Evolutionary conservation across 2,329 filamentous ascomycete genomes (phyloP).

Genomic region (Cladosporium sp.): DNA sequence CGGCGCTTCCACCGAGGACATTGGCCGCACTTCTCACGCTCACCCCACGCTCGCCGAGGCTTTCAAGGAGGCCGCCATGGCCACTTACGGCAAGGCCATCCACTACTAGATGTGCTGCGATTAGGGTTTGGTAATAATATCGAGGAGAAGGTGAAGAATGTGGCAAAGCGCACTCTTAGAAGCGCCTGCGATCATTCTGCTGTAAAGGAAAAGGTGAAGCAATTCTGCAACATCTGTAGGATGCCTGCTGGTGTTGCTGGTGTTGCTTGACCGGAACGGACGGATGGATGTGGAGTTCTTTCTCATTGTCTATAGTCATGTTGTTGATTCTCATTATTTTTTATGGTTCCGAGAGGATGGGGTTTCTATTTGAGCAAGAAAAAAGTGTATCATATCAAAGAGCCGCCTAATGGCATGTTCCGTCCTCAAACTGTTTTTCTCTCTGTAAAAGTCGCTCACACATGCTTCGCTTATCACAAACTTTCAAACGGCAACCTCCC

Average conservation of each 20-base stretch:
- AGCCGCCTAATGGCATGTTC: background rate
- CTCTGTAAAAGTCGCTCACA: no score
- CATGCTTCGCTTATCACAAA: no score
- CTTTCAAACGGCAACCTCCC: no score
- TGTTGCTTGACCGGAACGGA: no score
- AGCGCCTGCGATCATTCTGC: no score
- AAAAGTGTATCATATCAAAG: background rate
- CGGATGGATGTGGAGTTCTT: background rate
- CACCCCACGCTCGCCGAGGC: conserved; percentile 95
- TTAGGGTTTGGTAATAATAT: background rate
- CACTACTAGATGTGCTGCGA: conserved; percentile 61
- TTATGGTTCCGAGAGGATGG: background rate
- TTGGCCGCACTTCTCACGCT: conserved; percentile 90
- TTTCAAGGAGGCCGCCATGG: conserved; percentile 99
- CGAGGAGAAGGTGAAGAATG: background rate
- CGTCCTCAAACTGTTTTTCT: background rate
- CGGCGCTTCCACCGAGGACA: conserved; percentile 90
- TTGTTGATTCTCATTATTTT: background rate
- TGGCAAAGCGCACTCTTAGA: background rate
- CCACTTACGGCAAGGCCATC: conserved; percentile 90
- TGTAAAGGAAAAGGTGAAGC: no score
- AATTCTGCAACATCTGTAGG: no score
- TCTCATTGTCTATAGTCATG: conserved; percentile 6
- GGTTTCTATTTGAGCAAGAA: background rate
- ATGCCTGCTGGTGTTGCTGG: no score